Base-by-base conservation (phyloP, 371 early-diverging fungal genomes). In the Haplosporangium sp. region DNA sequence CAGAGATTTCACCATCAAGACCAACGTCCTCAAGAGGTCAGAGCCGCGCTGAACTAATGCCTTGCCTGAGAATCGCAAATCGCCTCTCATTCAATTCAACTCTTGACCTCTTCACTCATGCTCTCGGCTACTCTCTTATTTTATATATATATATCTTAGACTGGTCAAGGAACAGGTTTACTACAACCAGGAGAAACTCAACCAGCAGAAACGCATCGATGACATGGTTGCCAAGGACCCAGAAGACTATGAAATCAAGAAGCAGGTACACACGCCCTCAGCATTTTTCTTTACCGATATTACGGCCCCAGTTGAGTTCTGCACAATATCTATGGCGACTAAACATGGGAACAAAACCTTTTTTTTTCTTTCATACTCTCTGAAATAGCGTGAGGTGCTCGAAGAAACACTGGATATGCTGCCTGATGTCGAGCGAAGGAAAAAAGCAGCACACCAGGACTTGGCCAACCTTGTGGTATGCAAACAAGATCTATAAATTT, bases 381-480 rank as follows among this genome's bases (percentile, higher is more conserved):
- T 29, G 29, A 29, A 29, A 29, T 29, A 79, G 80, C 69, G 80
- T 14, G 74, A 74, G 60, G 80, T 80, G 16, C 63, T 80, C 20
- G 67, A 80, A 7, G 80, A 80, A 47, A 80, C 80, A 23, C 40
- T 80, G 60, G 74, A 73, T 23, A 80, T 80, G 80, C 11, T 80
- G 16, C 80, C 80, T 6, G 80, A 80, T 67, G 67, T 74, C 37
- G 74, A 73, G 53, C 64, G 80, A 41, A 61, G 80, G 59, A 66
- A 20, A 38, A 62, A 64, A 40, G 69, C 69, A 5, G 74, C 74
- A 12, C 74, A 63, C 21, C 70, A 68, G 23, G 74, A 80, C 41
- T 55, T 80, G 10, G 59, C 70, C 16, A 69, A 62, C 47, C 40
- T 73, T 41, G 70, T 80, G 45, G 80, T 73, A 73, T 58, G 69